These are phyloP conservation scores for Pichiaceae sp. DNA, from an alignment of 1,139 yeast species.

Conservation along the genomic window DNA sequence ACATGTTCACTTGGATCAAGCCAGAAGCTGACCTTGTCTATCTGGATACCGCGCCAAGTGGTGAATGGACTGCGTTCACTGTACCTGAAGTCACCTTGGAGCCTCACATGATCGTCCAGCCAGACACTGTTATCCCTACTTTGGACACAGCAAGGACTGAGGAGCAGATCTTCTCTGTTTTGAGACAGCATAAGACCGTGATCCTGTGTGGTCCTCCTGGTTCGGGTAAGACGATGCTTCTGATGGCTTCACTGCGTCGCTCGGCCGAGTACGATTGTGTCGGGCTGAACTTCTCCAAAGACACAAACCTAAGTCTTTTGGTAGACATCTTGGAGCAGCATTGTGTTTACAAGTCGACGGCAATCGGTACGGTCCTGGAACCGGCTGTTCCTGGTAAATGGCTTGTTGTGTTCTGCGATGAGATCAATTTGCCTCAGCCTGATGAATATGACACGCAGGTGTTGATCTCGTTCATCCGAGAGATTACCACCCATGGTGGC, in stretches of 20 bases:
- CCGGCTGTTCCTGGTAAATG: slow-evolving; percentile 64
- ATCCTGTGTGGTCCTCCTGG: slow-evolving; percentile 96
- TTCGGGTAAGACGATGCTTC: slow-evolving; percentile 91
- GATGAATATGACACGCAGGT: slow-evolving; percentile 75
- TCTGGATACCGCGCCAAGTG: background rate
- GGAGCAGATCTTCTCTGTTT: slow-evolving; percentile 44
- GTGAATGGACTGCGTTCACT: slow-evolving; percentile 40
- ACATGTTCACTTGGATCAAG: slow-evolving; percentile 14
- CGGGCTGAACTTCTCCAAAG: slow-evolving; percentile 77
- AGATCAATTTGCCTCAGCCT: slow-evolving; percentile 69
- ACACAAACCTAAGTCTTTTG: slow-evolving; percentile 58
- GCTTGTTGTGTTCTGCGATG: slow-evolving; percentile 88
- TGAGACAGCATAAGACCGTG: slow-evolving; percentile 53
- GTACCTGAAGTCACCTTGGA: slow-evolving; percentile 47
- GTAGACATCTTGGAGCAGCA: slow-evolving; percentile 64
- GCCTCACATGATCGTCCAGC: slow-evolving; percentile 52
- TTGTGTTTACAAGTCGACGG: slow-evolving; percentile 51
- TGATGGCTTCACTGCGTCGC: slow-evolving; percentile 59
- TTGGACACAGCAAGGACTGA: slow-evolving; percentile 71
- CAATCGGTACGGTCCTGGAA: slow-evolving; percentile 42
- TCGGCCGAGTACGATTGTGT: slow-evolving; percentile 52
- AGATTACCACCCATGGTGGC: slow-evolving; percentile 64
- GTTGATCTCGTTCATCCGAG: slow-evolving; percentile 69
- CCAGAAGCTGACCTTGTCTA: slow-evolving; percentile 1
- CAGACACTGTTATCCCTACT: slow-evolving; percentile 71